phyloP scores from a whole-genome alignment of 352 stramenopile species.

The Phytopythium mirpurense region DNA sequence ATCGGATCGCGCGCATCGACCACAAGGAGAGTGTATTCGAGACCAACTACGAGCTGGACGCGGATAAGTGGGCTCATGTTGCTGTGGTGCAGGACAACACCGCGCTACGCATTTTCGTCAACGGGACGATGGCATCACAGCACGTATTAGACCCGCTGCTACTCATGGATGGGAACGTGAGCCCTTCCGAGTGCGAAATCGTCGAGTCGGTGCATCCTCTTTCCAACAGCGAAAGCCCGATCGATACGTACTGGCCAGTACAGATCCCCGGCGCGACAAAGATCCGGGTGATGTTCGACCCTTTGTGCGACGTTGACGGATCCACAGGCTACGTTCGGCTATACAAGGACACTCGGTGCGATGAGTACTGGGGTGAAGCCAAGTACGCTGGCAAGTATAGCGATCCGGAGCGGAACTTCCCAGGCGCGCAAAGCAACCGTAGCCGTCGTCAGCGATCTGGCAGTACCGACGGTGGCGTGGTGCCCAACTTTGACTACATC shows the following conservation, averaged over 20 bases:
- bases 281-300: constrained; percentile 75
- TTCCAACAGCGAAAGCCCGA: constrained; percentile 18
- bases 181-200: constrained; percentile 40
- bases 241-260: constrained; percentile 65
- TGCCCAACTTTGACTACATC: constrained; percentile 28
- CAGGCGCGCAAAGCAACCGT: constrained; percentile 55
- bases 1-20: constrained; percentile 48
- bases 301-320: constrained; percentile 58
- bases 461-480: constrained; percentile 6
- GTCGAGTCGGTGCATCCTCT: constrained; percentile 61
- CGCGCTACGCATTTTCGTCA: constrained; percentile 56
- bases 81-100: constrained; percentile 63
- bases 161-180: constrained; percentile 35
- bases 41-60: constrained; percentile 57
- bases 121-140: constrained; percentile 56
- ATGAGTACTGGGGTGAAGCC: constrained; percentile 66
- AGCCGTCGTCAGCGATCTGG: constrained; percentile 21
- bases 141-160: constrained; percentile 66
- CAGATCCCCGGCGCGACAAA: constrained; percentile 65
- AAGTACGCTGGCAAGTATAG: constrained; percentile 72
- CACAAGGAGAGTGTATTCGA: constrained; percentile 62
- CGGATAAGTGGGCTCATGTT: constrained; percentile 60
- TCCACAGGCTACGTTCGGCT: constrained; percentile 59
- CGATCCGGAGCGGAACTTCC: constrained; percentile 70
- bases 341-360: constrained; percentile 62